Conservation (phyloP, 2,329 filamentous ascomycete genomes). For the Claviceps capensis region DNA sequence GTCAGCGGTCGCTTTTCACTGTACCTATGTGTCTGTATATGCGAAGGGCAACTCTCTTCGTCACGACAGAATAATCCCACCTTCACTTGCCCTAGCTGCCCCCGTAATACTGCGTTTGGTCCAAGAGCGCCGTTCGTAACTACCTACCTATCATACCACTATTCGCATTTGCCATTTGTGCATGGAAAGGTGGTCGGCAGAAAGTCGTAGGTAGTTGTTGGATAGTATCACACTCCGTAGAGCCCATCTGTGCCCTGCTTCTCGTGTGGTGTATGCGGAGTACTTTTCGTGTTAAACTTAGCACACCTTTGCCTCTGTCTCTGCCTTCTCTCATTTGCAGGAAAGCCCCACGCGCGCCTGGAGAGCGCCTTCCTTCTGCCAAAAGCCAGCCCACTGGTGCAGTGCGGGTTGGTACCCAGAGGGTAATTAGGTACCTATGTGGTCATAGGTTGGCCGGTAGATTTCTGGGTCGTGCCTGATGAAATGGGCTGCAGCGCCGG, state of each 20-base stretch:
- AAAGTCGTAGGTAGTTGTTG: background rate
- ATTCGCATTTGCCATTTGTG: no score
- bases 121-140: background rate
- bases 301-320: background rate
- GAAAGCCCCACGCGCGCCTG: slow-evolving; percentile 1
- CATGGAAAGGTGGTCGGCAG: background rate
- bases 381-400: background rate
- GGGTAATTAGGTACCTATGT: background rate
- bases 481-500: background rate
- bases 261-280: background rate
- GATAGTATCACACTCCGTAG: background rate
- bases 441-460: background rate
- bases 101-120: background rate
- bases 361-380: slow-evolving; percentile 3
- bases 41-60: background rate
- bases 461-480: background rate
- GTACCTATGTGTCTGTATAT: no score
- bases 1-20: background rate
- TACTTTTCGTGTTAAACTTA: background rate
- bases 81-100: background rate
- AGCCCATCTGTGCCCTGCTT: slow-evolving; percentile 1
- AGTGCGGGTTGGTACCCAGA: background rate
- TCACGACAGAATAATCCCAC: background rate
- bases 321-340: background rate
- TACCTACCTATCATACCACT: background rate